These are phyloP conservation scores for Cladorrhinum sp. DNA, from an alignment of 2,329 filamentous ascomycete species.

Conservation along the genomic window DNA sequence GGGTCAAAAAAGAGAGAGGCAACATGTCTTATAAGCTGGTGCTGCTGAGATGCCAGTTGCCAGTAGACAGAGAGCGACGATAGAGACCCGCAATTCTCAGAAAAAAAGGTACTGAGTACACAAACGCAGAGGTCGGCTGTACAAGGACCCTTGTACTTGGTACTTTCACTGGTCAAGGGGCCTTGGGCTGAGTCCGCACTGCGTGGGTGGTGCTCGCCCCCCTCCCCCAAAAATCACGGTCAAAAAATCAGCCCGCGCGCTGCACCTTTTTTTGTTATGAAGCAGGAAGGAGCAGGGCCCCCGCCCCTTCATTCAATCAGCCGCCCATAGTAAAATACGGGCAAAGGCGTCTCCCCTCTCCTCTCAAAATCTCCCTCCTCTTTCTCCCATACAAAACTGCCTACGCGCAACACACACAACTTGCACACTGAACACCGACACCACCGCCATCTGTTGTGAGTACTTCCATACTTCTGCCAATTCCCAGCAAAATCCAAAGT, in stretches of 20 bases:
- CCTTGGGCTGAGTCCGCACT: slow-evolving; percentile 13
- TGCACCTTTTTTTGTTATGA: slow-evolving; percentile 31
- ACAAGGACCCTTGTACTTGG: slow-evolving; percentile 18
- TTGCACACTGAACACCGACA: slow-evolving; percentile 40
- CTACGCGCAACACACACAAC: slow-evolving; percentile 45
- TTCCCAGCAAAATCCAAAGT: slow-evolving; percentile 41
- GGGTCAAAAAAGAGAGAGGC: background rate
- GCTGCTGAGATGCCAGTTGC: slow-evolving; percentile 3
- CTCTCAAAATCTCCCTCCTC: slow-evolving; percentile 50
- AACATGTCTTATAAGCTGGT: slow-evolving; percentile 3
- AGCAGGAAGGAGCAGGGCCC: slow-evolving; percentile 31
- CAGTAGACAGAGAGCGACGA: background rate
- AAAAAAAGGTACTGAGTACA: slow-evolving; percentile 20
- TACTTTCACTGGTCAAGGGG: slow-evolving; percentile 15
- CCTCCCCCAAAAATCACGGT: slow-evolving; percentile 29
- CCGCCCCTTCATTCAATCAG: slow-evolving; percentile 53
- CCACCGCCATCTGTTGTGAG: slow-evolving; percentile 43
- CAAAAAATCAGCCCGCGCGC: slow-evolving; percentile 30
- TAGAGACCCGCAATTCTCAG: background rate
- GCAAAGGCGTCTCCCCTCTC: slow-evolving; percentile 54
- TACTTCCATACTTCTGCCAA: slow-evolving; percentile 44
- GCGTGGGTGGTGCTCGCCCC: slow-evolving; percentile 22
- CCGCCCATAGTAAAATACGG: slow-evolving; percentile 64
- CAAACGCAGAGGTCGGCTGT: slow-evolving; percentile 11
- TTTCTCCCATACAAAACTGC: slow-evolving; percentile 54